Evolutionary conservation across 75 land plant species (phyloP).

Genomic region (Cupressus sempervirens): DNA sequence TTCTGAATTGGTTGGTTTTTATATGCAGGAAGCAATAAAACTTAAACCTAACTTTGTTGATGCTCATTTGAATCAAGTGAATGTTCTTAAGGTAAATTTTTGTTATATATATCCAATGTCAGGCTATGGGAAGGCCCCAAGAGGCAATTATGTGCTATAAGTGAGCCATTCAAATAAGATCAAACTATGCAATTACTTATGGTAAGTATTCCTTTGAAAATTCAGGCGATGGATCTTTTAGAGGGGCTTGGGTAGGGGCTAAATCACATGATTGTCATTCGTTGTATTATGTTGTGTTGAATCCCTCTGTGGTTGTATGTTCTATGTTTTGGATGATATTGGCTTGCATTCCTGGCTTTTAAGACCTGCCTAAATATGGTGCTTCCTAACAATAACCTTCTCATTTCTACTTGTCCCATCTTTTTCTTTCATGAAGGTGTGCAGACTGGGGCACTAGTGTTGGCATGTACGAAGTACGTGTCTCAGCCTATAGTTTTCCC

Average conservation of each 20-base stretch:
- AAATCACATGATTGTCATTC: neutral
- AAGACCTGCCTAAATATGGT: conserved; percentile 3
- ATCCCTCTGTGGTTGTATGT: conserved; percentile 10
- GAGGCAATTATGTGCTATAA: conserved; percentile 90
- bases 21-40: no score
- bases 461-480: conserved; percentile 24
- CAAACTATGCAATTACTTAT: conserved; percentile 84
- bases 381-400: conserved; percentile 17
- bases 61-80: no score
- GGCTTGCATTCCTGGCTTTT: conserved; percentile 3
- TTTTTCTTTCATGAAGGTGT: conserved; percentile 26
- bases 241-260: neutral
- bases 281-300: neutral
- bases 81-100: no score
- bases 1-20: conserved; percentile 10
- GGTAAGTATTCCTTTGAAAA: conserved; percentile 46
- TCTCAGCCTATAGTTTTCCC: conserved; percentile 15
- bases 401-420: conserved; percentile 22
- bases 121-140: conserved; percentile 89
- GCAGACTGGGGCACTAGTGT: conserved; percentile 21
- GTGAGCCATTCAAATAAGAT: conserved; percentile 73
- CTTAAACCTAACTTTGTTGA: no score
- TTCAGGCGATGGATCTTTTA: neutral
- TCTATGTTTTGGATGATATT: conserved; percentile 12
- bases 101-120: conserved; percentile 35